Evolutionary conservation across 495 filamentous ascomycete species (phyloP).

Genomic region (Lentithecium fluviatile): DNA sequence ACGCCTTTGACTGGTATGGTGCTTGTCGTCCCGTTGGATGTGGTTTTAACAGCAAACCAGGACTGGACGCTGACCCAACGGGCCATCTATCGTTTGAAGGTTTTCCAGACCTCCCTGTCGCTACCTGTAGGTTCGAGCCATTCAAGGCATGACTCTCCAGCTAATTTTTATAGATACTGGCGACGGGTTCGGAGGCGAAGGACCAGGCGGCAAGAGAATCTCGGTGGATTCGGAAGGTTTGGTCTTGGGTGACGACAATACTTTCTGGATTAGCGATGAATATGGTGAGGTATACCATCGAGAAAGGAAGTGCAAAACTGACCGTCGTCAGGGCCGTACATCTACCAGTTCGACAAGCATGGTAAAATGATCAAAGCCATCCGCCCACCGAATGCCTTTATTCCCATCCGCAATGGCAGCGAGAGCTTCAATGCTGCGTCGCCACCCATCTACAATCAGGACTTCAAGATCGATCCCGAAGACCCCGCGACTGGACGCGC

Average conservation of each 20-base stretch:
- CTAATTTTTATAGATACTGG: constrained; percentile 48
- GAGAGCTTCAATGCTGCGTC: constrained; percentile 58
- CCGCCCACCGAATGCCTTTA: constrained; percentile 63
- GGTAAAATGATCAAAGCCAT: constrained; percentile 67
- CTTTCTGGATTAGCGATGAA: constrained; percentile 78
- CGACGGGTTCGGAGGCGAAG: constrained; percentile 68
- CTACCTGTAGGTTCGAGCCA: constrained; percentile 49
- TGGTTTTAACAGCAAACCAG: not conserved
- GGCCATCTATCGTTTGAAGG: constrained; percentile 55
- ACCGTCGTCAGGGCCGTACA: constrained; percentile 50
- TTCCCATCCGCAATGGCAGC: constrained; percentile 65
- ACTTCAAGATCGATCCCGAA: constrained; percentile 48
- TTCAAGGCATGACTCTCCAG: not conserved
- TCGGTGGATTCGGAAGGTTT: constrained; percentile 70
- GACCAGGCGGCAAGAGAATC: constrained; percentile 61
- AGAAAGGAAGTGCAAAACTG: not conserved
- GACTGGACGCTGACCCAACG: constrained; percentile 61
- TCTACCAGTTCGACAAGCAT: constrained; percentile 62
- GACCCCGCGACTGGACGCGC: constrained; percentile 63
- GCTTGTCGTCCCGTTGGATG: not conserved
- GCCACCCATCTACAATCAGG: constrained; percentile 60
- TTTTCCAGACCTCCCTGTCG: constrained; percentile 64
- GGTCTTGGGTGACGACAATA: constrained; percentile 60
- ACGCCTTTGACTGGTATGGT: constrained; percentile 60
- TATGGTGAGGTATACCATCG: constrained; percentile 54